Evolutionary conservation across 768 basidiomycete species (phyloP), one percentile per base, ranked within the genome.

Genomic region (Gloeophyllum trabeum): DNA sequence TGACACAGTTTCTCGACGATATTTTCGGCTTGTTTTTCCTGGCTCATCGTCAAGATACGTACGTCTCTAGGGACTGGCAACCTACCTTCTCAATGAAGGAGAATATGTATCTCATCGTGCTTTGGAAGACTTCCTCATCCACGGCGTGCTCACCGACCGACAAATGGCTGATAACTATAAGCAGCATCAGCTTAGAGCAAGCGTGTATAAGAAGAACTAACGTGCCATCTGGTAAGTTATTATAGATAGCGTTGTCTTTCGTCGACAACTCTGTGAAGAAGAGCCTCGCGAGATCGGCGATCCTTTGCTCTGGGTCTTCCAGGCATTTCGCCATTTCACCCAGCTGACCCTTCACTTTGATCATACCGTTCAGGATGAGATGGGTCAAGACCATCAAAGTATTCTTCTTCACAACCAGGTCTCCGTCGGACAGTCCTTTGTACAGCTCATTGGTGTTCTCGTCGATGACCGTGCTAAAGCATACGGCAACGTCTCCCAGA

Each of bases 251-350:
- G 57, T 99, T 99, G 52, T 98, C 96, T 64, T 98, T 99, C 21
- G 89, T 92, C 24, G 89, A 83, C 41, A 99, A 63, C 56, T 98
- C 93, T 18, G 78, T 85, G 69, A 99, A 99, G 77, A 99, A 99
- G 39, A 99, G 58, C 61, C 92, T 94, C n/a, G 96, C 94, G 28
- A 99, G 71, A 53, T 97, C 94, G 14, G 86, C 76, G 45, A 99
- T 84, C 12, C 94, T 64, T 36, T 70, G 70, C 44, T 97, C 94
- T 19, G 75, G 69, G 59, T 98, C 94, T 63, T 97, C 92, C 5
- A 98, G 63, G 57, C 96, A 98, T 61, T 99, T 98, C n/a, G 94
- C 96, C 94, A 99, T 98, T 70, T 99, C 96, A 14, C 96, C 96
- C 5, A 99, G 70, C 57, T 99, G 94, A 1, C 96, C 96, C 63